Conservation (phyloP, 2,329 filamentous ascomycete genomes). For the Tolypocladium nubicola region DNA sequence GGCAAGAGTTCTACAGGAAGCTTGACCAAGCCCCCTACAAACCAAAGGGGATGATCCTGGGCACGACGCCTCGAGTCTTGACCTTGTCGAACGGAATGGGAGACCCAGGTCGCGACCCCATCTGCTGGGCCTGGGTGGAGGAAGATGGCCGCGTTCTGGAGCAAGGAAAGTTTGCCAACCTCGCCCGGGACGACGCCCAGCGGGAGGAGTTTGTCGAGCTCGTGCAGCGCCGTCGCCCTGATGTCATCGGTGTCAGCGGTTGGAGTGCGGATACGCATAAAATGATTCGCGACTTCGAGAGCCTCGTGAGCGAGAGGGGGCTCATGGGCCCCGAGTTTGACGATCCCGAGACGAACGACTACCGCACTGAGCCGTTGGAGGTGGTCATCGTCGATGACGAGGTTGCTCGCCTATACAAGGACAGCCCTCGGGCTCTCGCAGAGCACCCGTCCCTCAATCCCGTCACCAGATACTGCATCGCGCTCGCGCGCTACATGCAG, state of each 20-base stretch:
- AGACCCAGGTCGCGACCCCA: conserved; percentile 60
- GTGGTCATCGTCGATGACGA: conserved; percentile 93
- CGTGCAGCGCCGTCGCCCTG: conserved; percentile 69
- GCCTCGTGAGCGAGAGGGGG: conserved; percentile 66
- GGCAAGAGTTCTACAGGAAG: conserved; percentile 79
- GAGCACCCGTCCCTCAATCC: conserved; percentile 76
- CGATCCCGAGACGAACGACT: conserved; percentile 65
- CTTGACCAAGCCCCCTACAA: conserved; percentile 95
- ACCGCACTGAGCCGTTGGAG: conserved; percentile 69
- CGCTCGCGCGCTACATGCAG: conserved; percentile 82
- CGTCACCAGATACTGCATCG: conserved; percentile 81
- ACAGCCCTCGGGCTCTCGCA: conserved; percentile 64
- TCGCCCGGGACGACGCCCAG: conserved; percentile 59
- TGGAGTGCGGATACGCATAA: conserved; percentile 80
- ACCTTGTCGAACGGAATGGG: conserved; percentile 80
- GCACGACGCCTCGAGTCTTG: conserved; percentile 78
- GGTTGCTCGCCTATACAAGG: conserved; percentile 91
- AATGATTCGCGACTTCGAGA: conserved; percentile 70
- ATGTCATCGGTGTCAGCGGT: conserved; percentile 83
- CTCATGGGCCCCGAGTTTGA: conserved; percentile 75
- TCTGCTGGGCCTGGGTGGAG: conserved; percentile 87
- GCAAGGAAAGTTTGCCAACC: conserved; percentile 75
- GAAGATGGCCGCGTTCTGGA: conserved; percentile 85
- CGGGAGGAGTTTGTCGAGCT: conserved; percentile 66
- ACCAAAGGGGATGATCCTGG: conserved; percentile 82